Base-by-base conservation (phyloP, 2,329 filamentous ascomycete genomes). In the Penicillium sp. region DNA sequence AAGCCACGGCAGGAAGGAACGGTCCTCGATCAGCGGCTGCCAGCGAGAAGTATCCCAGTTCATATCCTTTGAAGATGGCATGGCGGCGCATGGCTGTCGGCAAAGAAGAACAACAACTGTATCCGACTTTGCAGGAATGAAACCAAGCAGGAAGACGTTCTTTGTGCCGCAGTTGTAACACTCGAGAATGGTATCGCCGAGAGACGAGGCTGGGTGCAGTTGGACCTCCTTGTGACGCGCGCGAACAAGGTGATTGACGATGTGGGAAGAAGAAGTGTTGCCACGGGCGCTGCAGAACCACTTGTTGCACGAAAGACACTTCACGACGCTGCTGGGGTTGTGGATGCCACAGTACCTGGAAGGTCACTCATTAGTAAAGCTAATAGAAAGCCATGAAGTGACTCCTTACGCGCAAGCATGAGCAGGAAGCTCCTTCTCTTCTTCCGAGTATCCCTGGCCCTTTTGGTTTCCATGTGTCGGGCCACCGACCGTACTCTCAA, bases 81-180 rank as follows among this genome's bases (percentile, higher is more conserved):
- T 92, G 25, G 93, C 87, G 29, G 92, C 93, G 71, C 93, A 98
- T 41, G 93, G 93, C 72, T 97, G 93, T 53, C 93, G 90, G 70
- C 93, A 98, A 32, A 98, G 81, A 39, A 98, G 82, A 23, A 98
- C 93, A 6, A 98, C 95, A 25, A 98, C 93, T 0, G 93, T 96
- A 66, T 98, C 95, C 9, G 93, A 97, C 69, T 98, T 98, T 49
- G 93, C 93, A 8, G 93, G 95, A 61, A 98, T 98, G 69, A 98
- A 98, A 6, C 93, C 93, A 25, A 98, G 84, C 31, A 97, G 79
- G 62, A 98, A 98, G 42, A 96, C 92, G 69, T 98, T 98, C 75
- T 96, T 97, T n/a, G 89, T 96, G 41, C 92, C 93, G 71, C 93
- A 98, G 74, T 96, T 97, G 77, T 98, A 98, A 75, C 93, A 98